Evolutionary conservation across 345 rosid species (phyloP).

Genomic region (Sisymbrium altissimum): DNA sequence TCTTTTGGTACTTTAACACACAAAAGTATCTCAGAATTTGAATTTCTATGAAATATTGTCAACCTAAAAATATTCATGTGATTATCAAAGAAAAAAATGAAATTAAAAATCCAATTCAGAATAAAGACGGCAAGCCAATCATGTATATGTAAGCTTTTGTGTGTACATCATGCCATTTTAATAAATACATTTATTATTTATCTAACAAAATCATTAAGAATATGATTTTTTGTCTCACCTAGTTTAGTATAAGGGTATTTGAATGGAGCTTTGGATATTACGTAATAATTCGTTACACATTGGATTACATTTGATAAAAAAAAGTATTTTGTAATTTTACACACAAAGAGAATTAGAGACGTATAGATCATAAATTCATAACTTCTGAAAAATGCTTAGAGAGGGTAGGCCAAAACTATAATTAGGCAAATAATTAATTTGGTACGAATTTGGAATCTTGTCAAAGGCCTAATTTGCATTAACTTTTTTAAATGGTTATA

Average conservation of each 20-base stretch:
- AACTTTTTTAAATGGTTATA: not conserved
- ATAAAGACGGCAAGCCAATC: not conserved
- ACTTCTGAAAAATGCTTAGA: not conserved
- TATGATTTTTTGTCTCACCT: not conserved
- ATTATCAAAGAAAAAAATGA: not conserved
- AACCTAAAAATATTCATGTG: not conserved
- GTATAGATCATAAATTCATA: too few species aligned
- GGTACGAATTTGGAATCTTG: conserved; percentile 2
- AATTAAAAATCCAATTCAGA: not conserved
- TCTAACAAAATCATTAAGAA: not conserved
- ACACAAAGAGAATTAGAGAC: too few species aligned
- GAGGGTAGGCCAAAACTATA: not conserved
- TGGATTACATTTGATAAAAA: too few species aligned
- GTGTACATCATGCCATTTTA: not conserved
- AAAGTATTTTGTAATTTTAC: too few species aligned
- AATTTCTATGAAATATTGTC: not conserved
- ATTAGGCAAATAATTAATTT: conserved; percentile 1
- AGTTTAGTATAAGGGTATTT: not conserved
- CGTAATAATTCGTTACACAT: too few species aligned
- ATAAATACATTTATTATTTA: not conserved
- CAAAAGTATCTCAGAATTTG: not conserved
- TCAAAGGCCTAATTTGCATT: conserved; percentile 4
- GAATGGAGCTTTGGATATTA: too few species aligned
- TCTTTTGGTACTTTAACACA: not conserved
- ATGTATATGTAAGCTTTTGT: not conserved